phyloP scores from a whole-genome alignment of 2,329 filamentous ascomycete genomes.

The Aspergillus fumigatiaffinis region DNA sequence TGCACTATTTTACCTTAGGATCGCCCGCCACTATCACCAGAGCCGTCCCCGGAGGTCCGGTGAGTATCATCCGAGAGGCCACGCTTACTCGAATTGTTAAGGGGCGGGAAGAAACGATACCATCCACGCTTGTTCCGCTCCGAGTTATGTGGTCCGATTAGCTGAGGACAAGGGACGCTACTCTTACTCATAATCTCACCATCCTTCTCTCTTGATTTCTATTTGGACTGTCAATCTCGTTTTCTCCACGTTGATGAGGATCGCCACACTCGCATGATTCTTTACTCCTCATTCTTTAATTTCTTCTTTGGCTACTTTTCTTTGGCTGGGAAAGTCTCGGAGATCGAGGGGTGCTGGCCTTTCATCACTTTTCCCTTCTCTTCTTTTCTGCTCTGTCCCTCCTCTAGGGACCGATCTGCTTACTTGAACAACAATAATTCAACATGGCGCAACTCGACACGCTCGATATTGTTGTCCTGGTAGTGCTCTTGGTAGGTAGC shows the following conservation, averaged over 20 bases:
- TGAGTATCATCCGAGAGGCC: not conserved
- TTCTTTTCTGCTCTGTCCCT: not conserved
- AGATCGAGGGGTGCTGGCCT: not conserved
- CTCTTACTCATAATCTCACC: not conserved
- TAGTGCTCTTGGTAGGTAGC: conserved; percentile 77
- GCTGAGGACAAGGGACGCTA: not conserved
- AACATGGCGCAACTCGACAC: conserved; percentile 93
- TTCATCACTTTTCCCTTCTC: not conserved
- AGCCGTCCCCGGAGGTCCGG: not conserved
- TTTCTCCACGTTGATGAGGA: not conserved
- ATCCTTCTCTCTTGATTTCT: not conserved
- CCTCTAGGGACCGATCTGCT: conserved; percentile 3
- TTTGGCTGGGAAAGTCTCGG: not conserved
- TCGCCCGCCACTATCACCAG: not conserved
- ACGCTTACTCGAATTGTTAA: not conserved
- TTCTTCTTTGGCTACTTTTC: not conserved
- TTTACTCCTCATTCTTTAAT: conserved; percentile 11
- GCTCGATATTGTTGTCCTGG: conserved; percentile 88
- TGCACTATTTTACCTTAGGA: not conserved
- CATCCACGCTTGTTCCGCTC: not conserved
- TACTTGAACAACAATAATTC: not conserved
- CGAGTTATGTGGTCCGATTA: not conserved
- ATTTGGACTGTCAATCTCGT: not conserved
- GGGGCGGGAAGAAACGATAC: not conserved
- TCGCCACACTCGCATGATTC: not conserved